phyloP scores from a whole-genome alignment of 2,329 filamentous ascomycete genomes.

The Colletotrichum trifolii region DNA sequence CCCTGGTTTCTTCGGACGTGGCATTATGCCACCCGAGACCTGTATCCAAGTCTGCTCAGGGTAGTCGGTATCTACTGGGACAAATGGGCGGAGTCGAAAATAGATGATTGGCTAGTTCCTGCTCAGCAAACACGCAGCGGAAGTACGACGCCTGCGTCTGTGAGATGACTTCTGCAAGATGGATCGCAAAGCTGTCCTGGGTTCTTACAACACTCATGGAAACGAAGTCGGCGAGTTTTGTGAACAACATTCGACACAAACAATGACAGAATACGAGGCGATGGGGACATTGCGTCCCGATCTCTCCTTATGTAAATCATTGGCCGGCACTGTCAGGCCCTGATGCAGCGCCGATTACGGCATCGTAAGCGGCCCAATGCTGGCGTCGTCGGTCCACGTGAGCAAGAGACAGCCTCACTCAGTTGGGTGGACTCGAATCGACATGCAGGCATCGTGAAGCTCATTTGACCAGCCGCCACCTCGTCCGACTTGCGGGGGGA shows the following conservation, averaged over 20 bases:
- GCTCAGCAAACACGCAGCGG: slow-evolving; percentile 31
- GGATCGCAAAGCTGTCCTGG: slow-evolving; percentile 2
- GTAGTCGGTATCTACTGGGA: slow-evolving; percentile 11
- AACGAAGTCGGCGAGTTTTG: neutral
- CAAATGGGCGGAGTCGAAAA: slow-evolving; percentile 30
- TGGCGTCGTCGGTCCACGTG: slow-evolving; percentile 34
- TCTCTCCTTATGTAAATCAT: slow-evolving; percentile 31
- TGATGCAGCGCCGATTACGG: slow-evolving; percentile 36
- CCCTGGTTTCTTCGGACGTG: slow-evolving; percentile 55
- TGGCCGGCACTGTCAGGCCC: slow-evolving; percentile 33
- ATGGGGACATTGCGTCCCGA: slow-evolving; percentile 15
- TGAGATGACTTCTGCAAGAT: slow-evolving; percentile 1
- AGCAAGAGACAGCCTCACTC: slow-evolving; percentile 31
- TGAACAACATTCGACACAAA: neutral
- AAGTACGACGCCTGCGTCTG: slow-evolving; percentile 9
- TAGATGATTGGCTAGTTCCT: slow-evolving; percentile 32
- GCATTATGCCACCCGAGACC: slow-evolving; percentile 45
- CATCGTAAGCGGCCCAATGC: slow-evolving; percentile 33
- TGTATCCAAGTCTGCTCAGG: slow-evolving; percentile 20
- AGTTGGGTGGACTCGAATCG: slow-evolving; percentile 26
- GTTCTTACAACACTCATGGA: slow-evolving; percentile 10
- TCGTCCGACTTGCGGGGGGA: slow-evolving; percentile 31
- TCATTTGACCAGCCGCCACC: slow-evolving; percentile 26
- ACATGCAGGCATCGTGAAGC: slow-evolving; percentile 33
- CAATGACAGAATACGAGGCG: neutral